Conservation (phyloP, 2,329 filamentous ascomycete species). For the Periconia sp. region DNA sequence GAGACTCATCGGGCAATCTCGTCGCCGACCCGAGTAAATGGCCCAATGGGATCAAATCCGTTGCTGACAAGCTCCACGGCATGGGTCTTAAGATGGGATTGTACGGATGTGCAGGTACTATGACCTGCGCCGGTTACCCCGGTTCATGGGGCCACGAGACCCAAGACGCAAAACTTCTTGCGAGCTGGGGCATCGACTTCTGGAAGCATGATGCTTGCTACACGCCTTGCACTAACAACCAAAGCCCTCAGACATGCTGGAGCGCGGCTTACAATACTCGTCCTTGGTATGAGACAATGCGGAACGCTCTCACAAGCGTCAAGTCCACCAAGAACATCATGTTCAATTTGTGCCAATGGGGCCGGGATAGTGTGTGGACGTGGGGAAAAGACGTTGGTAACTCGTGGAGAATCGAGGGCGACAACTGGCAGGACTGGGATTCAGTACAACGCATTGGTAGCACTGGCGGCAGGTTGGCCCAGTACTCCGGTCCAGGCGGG, state of each 20-base stretch:
- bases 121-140: slow-evolving; percentile 25
- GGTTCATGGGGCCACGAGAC: slow-evolving; percentile 21
- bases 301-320: slow-evolving; percentile 40
- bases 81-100: slow-evolving; percentile 45
- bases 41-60: slow-evolving; percentile 40
- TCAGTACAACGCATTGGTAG: slow-evolving; percentile 12
- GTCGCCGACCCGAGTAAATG: slow-evolving; percentile 40
- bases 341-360: slow-evolving; percentile 37
- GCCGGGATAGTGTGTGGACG: slow-evolving; percentile 22
- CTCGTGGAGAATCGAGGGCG: slow-evolving; percentile 26
- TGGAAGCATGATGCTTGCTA: slow-evolving; percentile 28
- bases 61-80: slow-evolving; percentile 40
- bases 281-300: slow-evolving; percentile 44
- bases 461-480: slow-evolving; percentile 10
- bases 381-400: slow-evolving; percentile 30
- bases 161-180: slow-evolving; percentile 26
- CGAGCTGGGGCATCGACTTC: slow-evolving; percentile 28
- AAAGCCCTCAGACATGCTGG: slow-evolving; percentile 39
- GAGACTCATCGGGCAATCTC: slow-evolving; percentile 26
- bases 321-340: slow-evolving; percentile 17
- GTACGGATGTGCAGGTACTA: slow-evolving; percentile 37
- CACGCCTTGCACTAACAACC: slow-evolving; percentile 6
- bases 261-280: slow-evolving; percentile 55
- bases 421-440: slow-evolving; percentile 17
- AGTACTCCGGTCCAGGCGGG: slow-evolving; percentile 11